Conservation (phyloP, 371 early-diverging fungal genomes). For the Capillidium rhysosporum region DNA sequence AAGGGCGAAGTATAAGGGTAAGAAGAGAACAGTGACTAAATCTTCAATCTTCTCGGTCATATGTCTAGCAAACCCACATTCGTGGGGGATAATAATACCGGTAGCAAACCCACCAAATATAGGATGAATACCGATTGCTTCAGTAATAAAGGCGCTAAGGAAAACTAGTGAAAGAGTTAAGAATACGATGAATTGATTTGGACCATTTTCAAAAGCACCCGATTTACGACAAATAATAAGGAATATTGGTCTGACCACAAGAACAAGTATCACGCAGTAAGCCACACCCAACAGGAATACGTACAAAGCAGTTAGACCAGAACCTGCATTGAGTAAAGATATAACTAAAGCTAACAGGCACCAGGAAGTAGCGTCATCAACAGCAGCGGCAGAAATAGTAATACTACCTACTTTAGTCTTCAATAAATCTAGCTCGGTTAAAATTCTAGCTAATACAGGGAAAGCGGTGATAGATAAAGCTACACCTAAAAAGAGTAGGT, state of each 20-base stretch:
- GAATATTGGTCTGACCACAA: slow-evolving; percentile 31
- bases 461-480: slow-evolving; percentile 87
- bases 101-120: slow-evolving; percentile 84
- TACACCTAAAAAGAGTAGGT: slow-evolving; percentile 62
- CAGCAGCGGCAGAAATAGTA: slow-evolving; percentile 67
- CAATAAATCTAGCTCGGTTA: slow-evolving; percentile 65
- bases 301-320: slow-evolving; percentile 41
- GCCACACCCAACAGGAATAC: slow-evolving; percentile 38
- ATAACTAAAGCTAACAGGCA: slow-evolving; percentile 59
- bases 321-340: slow-evolving; percentile 42
- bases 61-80: slow-evolving; percentile 62
- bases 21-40: slow-evolving; percentile 59
- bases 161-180: slow-evolving; percentile 36
- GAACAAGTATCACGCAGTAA: slow-evolving; percentile 34
- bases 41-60: slow-evolving; percentile 90
- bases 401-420: slow-evolving; percentile 60
- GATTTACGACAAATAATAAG: slow-evolving; percentile 18
- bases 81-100: slow-evolving; percentile 75
- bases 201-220: slow-evolving; percentile 30
- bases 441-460: slow-evolving; percentile 80
- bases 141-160: slow-evolving; percentile 55
- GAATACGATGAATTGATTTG: slow-evolving; percentile 38
- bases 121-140: slow-evolving; percentile 70
- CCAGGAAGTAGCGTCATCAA: slow-evolving; percentile 82
- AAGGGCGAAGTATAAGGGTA: slow-evolving; percentile 80